A percentile compares a stretch with the other conserved stretches of the same genome.
Evolutionary conservation across 768 basidiomycete genomes (phyloP).

Genomic region (Leccinum disarticulatum): DNA sequence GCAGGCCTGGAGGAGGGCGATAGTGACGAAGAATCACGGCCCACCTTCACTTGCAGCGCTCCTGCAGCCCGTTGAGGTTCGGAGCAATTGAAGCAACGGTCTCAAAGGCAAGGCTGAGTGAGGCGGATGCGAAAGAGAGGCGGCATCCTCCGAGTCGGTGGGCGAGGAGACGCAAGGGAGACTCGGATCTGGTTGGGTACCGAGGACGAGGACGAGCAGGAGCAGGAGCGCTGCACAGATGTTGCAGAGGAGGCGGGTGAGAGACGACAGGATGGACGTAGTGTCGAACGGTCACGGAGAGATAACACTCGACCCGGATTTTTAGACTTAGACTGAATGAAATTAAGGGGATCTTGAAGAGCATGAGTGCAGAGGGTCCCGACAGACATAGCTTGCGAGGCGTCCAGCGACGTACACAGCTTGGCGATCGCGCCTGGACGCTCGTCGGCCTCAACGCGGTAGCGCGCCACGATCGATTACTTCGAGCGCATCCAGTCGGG

Average conservation of each 20-base stretch:
- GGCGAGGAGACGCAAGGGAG: slow-evolving; percentile 54
- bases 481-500: slow-evolving; percentile 81
- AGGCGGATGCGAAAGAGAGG: slow-evolving; percentile 30
- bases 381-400: slow-evolving; percentile 73
- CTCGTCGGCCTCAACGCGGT: slow-evolving; percentile 72
- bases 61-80: slow-evolving; percentile 34
- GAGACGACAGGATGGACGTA: slow-evolving; percentile 30
- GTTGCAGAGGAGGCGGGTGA: slow-evolving; percentile 11
- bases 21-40: slow-evolving; percentile 12
- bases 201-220: slow-evolving; percentile 30
- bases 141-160: slow-evolving; percentile 35
- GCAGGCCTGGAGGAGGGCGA: not conserved
- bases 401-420: slow-evolving; percentile 87
- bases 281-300: slow-evolving; percentile 42
- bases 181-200: slow-evolving; percentile 69
- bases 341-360: slow-evolving; percentile 53
- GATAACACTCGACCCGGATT: slow-evolving; percentile 62
- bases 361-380: slow-evolving; percentile 50
- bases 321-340: slow-evolving; percentile 44
- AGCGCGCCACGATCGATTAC: slow-evolving; percentile 78
- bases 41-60: slow-evolving; percentile 5
- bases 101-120: slow-evolving; percentile 51
- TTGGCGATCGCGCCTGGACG: slow-evolving; percentile 68
- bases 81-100: slow-evolving; percentile 53
- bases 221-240: not conserved